Evolutionary conservation across 371 early-diverging fungal species (phyloP).

Genomic region (Dinochytrium kinnereticum): DNA sequence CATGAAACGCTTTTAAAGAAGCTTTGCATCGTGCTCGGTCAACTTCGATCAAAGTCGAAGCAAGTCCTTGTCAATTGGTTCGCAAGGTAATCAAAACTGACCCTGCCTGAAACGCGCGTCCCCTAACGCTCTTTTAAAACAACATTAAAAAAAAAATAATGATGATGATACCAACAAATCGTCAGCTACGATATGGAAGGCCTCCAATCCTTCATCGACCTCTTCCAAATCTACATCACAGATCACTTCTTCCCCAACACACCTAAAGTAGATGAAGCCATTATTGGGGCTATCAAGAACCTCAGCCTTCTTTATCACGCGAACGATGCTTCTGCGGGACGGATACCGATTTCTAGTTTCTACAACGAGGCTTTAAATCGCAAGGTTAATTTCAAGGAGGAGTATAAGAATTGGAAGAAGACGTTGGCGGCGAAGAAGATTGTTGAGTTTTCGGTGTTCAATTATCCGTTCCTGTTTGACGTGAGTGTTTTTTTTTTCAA

Average conservation of each 20-base stretch:
- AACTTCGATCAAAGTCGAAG: conserved; percentile 40
- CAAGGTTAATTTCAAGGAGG: conserved; percentile 78
- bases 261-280: conserved; percentile 57
- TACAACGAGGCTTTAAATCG: conserved; percentile 63
- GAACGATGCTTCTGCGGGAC: conserved; percentile 33
- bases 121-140: too few relatives aligned
- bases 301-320: conserved; percentile 65
- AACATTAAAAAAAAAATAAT: too few relatives aligned
- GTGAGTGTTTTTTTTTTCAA: not conserved
- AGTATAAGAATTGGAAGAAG: conserved; percentile 72
- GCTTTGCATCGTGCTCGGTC: conserved; percentile 49
- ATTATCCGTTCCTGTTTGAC: conserved; percentile 75
- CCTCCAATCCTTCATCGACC: conserved; percentile 36
- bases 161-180: too few relatives aligned
- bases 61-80: conserved; percentile 54
- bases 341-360: conserved; percentile 58
- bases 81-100: too few relatives aligned
- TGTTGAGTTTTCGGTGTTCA: conserved; percentile 70
- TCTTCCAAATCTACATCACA: conserved; percentile 50
- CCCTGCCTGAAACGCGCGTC: too few relatives aligned
- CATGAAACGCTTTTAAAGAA: conserved; percentile 57
- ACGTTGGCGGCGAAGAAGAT: conserved; percentile 29
- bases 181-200: conserved; percentile 44
- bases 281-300: conserved; percentile 66
- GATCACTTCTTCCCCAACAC: conserved; percentile 57